Conservation (phyloP, 208 protist genomes). For the Wallacemonas sp. region DNA sequence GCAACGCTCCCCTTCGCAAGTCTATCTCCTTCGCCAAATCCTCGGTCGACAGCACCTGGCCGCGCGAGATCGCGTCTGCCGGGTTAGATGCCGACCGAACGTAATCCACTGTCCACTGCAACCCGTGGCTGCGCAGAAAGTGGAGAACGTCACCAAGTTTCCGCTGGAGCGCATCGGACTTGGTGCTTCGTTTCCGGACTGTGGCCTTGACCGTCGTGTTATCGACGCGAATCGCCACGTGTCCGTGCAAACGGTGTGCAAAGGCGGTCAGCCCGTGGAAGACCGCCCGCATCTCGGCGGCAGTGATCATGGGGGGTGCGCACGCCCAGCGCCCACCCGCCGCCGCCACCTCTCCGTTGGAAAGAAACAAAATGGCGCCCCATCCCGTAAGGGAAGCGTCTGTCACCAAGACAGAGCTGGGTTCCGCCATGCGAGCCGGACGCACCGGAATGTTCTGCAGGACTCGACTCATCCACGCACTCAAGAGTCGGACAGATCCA, state of each 20-base stretch:
- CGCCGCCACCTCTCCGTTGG: background rate
- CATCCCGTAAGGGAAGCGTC: background rate
- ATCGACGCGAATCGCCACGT: background rate
- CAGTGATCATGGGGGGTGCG: background rate
- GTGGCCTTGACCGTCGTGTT: background rate
- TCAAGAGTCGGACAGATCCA: background rate
- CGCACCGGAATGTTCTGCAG: conserved; percentile 3
- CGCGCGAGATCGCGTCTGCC: background rate
- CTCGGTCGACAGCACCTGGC: background rate
- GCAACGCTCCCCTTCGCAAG: background rate
- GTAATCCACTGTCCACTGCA: background rate
- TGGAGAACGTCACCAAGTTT: background rate
- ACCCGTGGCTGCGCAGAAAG: background rate
- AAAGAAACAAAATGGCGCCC: background rate
- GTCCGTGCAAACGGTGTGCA: background rate
- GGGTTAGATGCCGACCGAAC: background rate
- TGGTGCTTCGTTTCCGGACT: background rate
- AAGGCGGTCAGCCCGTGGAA: background rate
- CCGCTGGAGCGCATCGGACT: background rate
- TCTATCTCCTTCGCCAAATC: background rate
- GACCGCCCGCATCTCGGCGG: background rate
- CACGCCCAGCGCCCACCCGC: background rate
- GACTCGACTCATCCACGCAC: background rate
- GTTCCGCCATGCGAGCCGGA: background rate
- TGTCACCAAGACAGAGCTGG: background rate